Conservation (phyloP, 192 early-diverging fungal species). For the Allomyces macrogynus region DNA sequence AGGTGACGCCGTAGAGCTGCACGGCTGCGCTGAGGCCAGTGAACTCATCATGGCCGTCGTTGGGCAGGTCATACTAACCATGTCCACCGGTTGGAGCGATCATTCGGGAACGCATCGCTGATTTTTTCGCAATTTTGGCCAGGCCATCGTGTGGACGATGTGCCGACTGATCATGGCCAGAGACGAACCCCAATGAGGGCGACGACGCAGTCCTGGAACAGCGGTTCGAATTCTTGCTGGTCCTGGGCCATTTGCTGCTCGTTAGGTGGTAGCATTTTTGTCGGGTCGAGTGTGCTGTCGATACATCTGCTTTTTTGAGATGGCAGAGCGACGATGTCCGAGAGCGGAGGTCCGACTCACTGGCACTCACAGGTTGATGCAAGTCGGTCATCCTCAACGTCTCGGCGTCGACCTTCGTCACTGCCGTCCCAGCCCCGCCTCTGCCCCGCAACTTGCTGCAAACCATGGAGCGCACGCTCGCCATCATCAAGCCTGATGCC, state of each 20-base stretch:
- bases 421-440: background rate
- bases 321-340: background rate
- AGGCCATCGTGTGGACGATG: background rate
- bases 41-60: background rate
- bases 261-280: too few species aligned
- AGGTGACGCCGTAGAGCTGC: background rate
- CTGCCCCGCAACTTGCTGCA: background rate
- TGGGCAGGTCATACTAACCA: background rate
- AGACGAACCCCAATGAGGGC: too few species aligned
- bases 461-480: background rate
- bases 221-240: too few species aligned
- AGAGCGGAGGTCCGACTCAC: background rate
- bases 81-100: background rate
- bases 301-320: too few species aligned
- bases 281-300: too few species aligned
- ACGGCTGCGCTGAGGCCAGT: background rate
- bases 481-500: slow-evolving; percentile 3
- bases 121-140: background rate
- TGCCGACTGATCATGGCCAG: too few species aligned
- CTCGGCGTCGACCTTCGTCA: background rate
- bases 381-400: background rate
- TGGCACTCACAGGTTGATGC: too few species aligned
- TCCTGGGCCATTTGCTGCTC: too few species aligned
- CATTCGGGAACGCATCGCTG: background rate
- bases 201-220: too few species aligned